These are phyloP conservation scores for Xylaria curta DNA, from an alignment of 495 filamentous ascomycete genomes.

Conservation along the genomic window DNA sequence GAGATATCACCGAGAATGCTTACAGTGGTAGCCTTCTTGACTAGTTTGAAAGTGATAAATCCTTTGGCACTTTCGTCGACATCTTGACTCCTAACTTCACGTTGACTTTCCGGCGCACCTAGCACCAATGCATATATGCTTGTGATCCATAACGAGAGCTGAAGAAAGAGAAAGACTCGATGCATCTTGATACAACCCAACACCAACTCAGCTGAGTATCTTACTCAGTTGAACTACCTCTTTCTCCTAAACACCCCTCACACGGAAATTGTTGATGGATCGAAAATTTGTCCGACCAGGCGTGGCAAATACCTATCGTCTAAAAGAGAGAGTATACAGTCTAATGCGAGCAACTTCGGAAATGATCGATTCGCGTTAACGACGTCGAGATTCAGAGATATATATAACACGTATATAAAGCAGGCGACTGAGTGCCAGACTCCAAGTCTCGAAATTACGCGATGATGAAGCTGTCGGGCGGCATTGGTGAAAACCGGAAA, in stretches of 20 bases:
- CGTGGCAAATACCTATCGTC: constrained; percentile 4
- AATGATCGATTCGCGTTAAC: constrained; percentile 28
- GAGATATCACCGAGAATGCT: constrained; percentile 20
- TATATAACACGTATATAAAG: constrained; percentile 18
- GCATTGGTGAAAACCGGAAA: constrained; percentile 38
- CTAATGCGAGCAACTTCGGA: constrained; percentile 17
- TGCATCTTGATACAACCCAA: constrained; percentile 44
- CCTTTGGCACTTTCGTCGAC: constrained; percentile 22
- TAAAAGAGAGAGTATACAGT: constrained; percentile 19
- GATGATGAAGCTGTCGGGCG: constrained; percentile 48
- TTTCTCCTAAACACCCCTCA: constrained; percentile 22
- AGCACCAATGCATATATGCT: constrained; percentile 47
- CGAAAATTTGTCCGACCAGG: constrained; percentile 2
- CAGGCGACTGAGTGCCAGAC: constrained; percentile 44
- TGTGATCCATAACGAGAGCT: constrained; percentile 51
- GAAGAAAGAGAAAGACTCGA: constrained; percentile 40
- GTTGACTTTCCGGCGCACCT: constrained; percentile 30
- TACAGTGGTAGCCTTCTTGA: constrained; percentile 33
- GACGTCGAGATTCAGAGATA: constrained; percentile 25
- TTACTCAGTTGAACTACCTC: constrained; percentile 24
- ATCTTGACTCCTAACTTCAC: constrained; percentile 7
- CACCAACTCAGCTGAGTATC: constrained; percentile 15
- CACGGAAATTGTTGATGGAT: not conserved
- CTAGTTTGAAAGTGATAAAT: constrained; percentile 40
- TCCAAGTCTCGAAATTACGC: constrained; percentile 43